Evolutionary conservation across 495 filamentous ascomycete species (phyloP), one percentile per base, ranked within the genome.

Genomic region (Cryomyces minteri): DNA sequence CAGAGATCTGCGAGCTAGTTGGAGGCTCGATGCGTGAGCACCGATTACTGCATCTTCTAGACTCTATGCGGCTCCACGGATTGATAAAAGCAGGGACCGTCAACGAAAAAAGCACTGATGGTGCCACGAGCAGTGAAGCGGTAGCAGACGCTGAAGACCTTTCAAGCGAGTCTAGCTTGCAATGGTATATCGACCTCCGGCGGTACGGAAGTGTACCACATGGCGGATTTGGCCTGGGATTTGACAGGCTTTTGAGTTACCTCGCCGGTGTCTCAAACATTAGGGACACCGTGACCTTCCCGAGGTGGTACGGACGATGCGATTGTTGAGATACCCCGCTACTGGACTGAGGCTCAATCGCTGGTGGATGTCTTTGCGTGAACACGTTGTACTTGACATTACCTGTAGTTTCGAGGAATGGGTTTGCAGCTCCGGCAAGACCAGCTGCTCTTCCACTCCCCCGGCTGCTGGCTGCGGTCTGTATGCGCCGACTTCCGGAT

Each of bases 21-120:
- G 90, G 90, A 12, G 90, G 90, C 28, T 95, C 88, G 4, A 73
- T 96, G 62, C 87, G 90, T 60, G 90, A 96, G 61, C 80, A 96
- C 64, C 78, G 85, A 31, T 62, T 88, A 41, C 64, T 74, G 1
- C 60, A 77, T 28, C 68, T 98, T 31, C 62, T 82, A 46, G 62
- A 72, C 44, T 76, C 80, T 14, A 94, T 96, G 92, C 71, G 69
- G 34, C 56, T 65, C 5, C 66, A 73, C 40, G 77, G 78, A 4
- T 56, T 77, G 45, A 64, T 72, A 48, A 58, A 59, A 43, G 12
- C 31, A 40, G 11, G 40, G 43, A 9, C 8, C 32, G 40, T 41
- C 8, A 1, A 9, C 3, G 12, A 14, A 14, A 38, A 1, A 10
- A 10, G 2, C 9, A 38, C 34, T 10, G 34, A 38, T 38, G 18